Conservation (phyloP, 2,329 filamentous ascomycete genomes). For the Fusarium foetens region DNA sequence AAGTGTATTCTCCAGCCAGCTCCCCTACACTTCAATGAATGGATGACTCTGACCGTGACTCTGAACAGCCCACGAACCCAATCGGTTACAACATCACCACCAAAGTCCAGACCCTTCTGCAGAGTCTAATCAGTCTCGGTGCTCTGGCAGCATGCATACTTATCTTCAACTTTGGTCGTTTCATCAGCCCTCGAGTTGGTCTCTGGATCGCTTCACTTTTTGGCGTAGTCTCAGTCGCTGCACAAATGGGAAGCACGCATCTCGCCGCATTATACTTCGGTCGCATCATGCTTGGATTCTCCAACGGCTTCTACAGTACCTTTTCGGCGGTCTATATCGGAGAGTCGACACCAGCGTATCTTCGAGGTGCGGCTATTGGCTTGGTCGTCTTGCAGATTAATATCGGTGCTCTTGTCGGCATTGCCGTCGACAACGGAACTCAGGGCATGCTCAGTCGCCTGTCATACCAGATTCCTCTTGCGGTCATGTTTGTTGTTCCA, state of each 20-base stretch:
- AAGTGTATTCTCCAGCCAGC: rapidly evolving
- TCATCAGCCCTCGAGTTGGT: not conserved
- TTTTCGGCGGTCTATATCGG: not conserved
- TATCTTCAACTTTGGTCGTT: not conserved
- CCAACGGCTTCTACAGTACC: not conserved
- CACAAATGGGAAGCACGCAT: not conserved
- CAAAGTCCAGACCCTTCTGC: not conserved
- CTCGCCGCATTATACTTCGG: not conserved
- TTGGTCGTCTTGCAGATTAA: not conserved
- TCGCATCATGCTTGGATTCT: not conserved
- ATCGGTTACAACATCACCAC: conserved; percentile 2
- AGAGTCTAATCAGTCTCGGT: not conserved
- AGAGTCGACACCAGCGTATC: not conserved
- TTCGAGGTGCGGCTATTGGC: not conserved
- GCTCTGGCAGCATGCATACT: not conserved
- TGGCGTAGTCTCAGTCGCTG: not conserved
- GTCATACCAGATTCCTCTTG: not conserved
- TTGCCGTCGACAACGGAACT: not conserved
- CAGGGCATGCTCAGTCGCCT: not conserved
- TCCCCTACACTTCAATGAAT: too few relatives aligned
- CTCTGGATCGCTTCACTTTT: not conserved
- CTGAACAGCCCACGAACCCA: not conserved
- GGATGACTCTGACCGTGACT: not conserved
- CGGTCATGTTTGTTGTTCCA: not conserved
- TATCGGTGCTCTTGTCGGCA: not conserved